These are phyloP conservation scores for Verbena officinalis DNA, from an alignment of 257 asterid species.

Conservation along the genomic window DNA sequence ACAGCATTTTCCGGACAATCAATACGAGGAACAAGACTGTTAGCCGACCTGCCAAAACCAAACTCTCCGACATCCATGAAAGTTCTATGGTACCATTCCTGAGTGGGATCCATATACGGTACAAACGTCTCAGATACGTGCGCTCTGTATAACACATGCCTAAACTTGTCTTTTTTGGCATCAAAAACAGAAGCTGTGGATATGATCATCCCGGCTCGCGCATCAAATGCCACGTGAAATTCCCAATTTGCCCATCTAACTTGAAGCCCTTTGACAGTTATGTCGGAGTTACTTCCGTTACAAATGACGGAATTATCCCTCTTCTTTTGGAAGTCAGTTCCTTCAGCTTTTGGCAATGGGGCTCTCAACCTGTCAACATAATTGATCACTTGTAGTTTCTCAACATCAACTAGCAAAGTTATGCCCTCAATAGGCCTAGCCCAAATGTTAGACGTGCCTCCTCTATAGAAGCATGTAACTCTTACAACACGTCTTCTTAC, in stretches of 20 bases:
- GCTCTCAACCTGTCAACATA: conserved; percentile 43
- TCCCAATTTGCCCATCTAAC: conserved; percentile 72
- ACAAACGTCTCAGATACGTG: conserved; percentile 82
- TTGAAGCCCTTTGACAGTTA: conserved; percentile 41
- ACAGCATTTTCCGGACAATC: conserved; percentile 67
- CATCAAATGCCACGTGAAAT: conserved; percentile 62
- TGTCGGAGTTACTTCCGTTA: conserved; percentile 30
- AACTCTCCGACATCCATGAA: conserved; percentile 84
- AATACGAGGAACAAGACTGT: conserved; percentile 46
- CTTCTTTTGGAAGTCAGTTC: conserved; percentile 52
- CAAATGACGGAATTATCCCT: conserved; percentile 33
- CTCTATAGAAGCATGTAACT: conserved; percentile 60
- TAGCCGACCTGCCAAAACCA: conserved; percentile 75
- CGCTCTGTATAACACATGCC: conserved; percentile 66
- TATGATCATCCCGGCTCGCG: conserved; percentile 62
- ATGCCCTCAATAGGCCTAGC: conserved; percentile 71
- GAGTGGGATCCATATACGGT: conserved; percentile 75
- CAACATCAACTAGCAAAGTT: conserved; percentile 51
- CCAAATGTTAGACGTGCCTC: conserved; percentile 68
- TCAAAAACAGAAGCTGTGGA: conserved; percentile 62
- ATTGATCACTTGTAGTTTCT: conserved; percentile 41
- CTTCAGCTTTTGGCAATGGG: conserved; percentile 51
- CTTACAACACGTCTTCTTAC: conserved; percentile 47
- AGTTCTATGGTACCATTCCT: conserved; percentile 68
- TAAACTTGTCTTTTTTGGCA: conserved; percentile 23